Percentiles rank a stretch among this genome's conserved stretches.
These are phyloP conservation scores for Pseudozyma sp. DNA, from an alignment of 1,284 basidiomycete genomes.

Conservation along the genomic window DNA sequence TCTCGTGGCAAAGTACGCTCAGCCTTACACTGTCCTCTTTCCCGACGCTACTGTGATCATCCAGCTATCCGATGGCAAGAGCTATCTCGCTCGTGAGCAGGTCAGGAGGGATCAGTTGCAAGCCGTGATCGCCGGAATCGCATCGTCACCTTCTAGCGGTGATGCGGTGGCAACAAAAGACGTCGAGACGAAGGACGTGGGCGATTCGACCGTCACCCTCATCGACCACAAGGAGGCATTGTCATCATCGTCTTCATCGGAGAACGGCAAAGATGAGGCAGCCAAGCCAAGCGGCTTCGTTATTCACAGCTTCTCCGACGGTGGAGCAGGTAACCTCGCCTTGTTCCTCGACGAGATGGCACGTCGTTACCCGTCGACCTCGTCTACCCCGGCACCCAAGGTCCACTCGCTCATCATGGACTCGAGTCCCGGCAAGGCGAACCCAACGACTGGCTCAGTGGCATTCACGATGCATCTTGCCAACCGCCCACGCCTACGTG, in stretches of 20 bases:
- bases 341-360: conserved; percentile 43
- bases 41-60: conserved; percentile 59
- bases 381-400: neutral
- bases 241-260: conserved; percentile 12
- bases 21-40: conserved; percentile 56
- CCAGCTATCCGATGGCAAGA: conserved; percentile 54
- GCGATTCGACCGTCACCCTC: conserved; percentile 46
- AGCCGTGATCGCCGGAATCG: conserved; percentile 29
- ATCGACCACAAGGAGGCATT: conserved; percentile 36
- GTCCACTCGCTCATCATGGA: conserved; percentile 54
- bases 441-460: conserved; percentile 34
- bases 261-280: conserved; percentile 5
- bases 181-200: conserved; percentile 23
- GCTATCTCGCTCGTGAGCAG: conserved; percentile 39
- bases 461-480: conserved; percentile 60
- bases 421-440: conserved; percentile 55
- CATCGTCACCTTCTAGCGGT: neutral
- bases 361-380: conserved; percentile 1
- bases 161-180: conserved; percentile 1
- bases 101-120: conserved; percentile 28
- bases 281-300: conserved; percentile 19
- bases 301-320: conserved; percentile 58
- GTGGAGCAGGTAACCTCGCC: conserved; percentile 53
- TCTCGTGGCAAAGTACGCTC: conserved; percentile 61
- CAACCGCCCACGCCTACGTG: conserved; percentile 38